Evolutionary conservation across 1,284 basidiomycete species (phyloP), one percentile per base, ranked within the genome.

Genomic region (Rhodofomes roseus): DNA sequence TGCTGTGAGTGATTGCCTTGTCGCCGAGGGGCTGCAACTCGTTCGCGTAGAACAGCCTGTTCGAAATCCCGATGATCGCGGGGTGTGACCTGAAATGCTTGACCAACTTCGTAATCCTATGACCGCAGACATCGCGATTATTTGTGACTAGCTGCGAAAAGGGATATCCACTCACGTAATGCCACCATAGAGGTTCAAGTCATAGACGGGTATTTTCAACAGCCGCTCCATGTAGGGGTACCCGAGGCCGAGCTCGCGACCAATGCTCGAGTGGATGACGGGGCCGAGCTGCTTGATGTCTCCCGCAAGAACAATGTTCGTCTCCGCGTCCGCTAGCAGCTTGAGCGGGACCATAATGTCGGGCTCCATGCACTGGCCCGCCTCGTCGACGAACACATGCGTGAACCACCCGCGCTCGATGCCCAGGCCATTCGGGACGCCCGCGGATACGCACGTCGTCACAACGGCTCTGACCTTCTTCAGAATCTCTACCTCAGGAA

Each of bases 381-480:
- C 85, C 63, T 89, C 86, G 65, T 89, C 86, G 12, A 86, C 72
- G 65, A 88, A 84, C 20, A 89, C 84, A 59, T 87, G 81, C 1
- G 73, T 77, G 65, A 82, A 88, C 69, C 87, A 83, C 0, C 84
- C 85, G 5, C 78, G 74, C 0, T 77, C 69, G 51, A 88, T 76
- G 0, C 85, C 86, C 27, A 87, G 77, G 0, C 81, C 81, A 34
- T 79, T 76, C 2, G 78, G 75, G 40, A 87, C 78, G 0, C 81
- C 80, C 0, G 85, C 83, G 4, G 84, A 85, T 4, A 84, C 76
- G 56, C 85, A 88, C 0, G 86, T 89, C 1, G 80, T 76, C 0
- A 90, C 82, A 11, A 89, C 73, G 2, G 87, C 81, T 4, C 77
- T 72, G 73, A 79, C 89, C 1, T 65, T 62, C 61, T 72, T 77